These are phyloP conservation scores for Metroxylon sagu DNA, from an alignment of 176 grass and related monocot genomes.

Conservation along the genomic window DNA sequence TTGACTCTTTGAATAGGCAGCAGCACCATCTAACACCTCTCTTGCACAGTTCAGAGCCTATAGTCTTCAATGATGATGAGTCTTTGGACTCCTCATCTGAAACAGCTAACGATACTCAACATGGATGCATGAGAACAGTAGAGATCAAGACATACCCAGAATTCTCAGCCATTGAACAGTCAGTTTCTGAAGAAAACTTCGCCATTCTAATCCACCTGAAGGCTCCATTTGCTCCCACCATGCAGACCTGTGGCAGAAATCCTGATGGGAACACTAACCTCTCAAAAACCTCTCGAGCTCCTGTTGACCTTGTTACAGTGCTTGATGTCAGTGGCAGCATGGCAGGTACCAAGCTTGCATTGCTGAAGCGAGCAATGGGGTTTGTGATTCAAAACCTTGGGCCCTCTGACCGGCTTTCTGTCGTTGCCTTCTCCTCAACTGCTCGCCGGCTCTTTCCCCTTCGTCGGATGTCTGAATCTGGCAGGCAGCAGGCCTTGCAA, in stretches of 20 bases:
- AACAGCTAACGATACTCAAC: conserved; percentile 13
- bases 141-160: conserved; percentile 78
- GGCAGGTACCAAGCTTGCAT: conserved; percentile 81
- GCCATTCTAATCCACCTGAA: conserved; percentile 78
- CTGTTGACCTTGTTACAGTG: conserved; percentile 84
- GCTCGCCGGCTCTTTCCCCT: conserved; percentile 80
- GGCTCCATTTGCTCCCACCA: conserved; percentile 42
- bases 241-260: conserved; percentile 9
- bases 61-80: conserved; percentile 67
- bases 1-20: conserved; percentile 45
- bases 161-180: conserved; percentile 59
- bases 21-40: conserved; percentile 42
- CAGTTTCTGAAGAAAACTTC: conserved; percentile 54
- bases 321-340: conserved; percentile 98
- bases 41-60: conserved; percentile 48
- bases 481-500: conserved; percentile 56
- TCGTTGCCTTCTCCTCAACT: conserved; percentile 81
- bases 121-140: conserved; percentile 43
- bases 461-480: conserved; percentile 65
- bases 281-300: conserved; percentile 33
- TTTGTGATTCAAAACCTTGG: conserved; percentile 97
- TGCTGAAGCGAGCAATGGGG: conserved; percentile 92
- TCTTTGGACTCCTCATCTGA: conserved; percentile 39
- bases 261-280: conserved; percentile 7
- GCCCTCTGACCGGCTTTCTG: conserved; percentile 63